A percentile compares a stretch with the other conserved stretches of the same genome.
Evolutionary conservation across 768 basidiomycete genomes (phyloP).

Genomic region (Rhodotorula toruloides): DNA sequence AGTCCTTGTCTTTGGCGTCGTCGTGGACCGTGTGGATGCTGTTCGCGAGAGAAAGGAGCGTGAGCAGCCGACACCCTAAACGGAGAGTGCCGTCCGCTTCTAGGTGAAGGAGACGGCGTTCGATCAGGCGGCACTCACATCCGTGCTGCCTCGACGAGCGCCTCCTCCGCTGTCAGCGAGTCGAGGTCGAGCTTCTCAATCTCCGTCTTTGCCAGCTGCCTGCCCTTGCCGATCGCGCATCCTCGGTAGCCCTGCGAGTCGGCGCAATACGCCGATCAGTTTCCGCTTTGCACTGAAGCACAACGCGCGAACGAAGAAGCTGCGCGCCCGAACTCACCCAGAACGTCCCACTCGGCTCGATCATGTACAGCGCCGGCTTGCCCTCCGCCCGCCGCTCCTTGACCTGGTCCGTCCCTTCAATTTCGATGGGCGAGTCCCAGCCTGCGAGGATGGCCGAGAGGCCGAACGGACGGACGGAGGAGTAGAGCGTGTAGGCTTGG

Average conservation of each 20-base stretch:
- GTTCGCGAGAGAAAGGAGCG: background rate
- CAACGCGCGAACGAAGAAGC: background rate
- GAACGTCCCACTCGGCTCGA: constrained; percentile 92
- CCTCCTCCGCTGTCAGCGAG: constrained; percentile 73
- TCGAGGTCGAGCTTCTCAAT: constrained; percentile 88
- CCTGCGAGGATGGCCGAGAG: constrained; percentile 86
- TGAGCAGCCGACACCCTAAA: constrained; percentile 7
- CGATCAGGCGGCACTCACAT: constrained; percentile 57
- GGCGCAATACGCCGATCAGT: background rate
- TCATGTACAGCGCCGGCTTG: constrained; percentile 77
- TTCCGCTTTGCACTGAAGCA: too few species aligned
- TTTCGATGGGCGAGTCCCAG: constrained; percentile 36
- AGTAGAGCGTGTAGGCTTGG: constrained; percentile 94
- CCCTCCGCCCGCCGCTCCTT: constrained; percentile 63
- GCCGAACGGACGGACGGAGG: constrained; percentile 94
- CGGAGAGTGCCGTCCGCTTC: constrained; percentile 4
- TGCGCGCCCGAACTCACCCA: constrained; percentile 68
- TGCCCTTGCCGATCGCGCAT: constrained; percentile 96
- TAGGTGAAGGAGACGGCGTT: constrained; percentile 12
- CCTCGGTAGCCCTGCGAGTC: constrained; percentile 77
- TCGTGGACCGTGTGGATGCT: constrained; percentile 98
- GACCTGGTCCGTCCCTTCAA: constrained; percentile 18
- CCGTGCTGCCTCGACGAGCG: constrained; percentile 85
- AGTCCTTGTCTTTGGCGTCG: constrained; percentile 95
- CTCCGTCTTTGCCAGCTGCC: constrained; percentile 95